phyloP scores from a whole-genome alignment of 164 flowering plant species.

The Umbilicus rupestris region DNA sequence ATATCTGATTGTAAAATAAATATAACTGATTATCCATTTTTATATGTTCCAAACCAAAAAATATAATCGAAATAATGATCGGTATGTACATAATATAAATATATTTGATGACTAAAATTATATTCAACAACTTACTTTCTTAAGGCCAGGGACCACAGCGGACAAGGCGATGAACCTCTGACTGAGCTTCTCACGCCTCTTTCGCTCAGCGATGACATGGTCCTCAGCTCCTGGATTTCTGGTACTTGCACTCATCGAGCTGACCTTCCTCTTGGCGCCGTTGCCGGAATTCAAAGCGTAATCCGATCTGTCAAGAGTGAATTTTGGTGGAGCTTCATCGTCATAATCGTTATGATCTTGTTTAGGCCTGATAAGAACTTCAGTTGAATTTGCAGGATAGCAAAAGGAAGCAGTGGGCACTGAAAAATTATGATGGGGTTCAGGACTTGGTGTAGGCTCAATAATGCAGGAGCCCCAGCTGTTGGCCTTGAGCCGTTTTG shows the following conservation, averaged over 20 bases:
- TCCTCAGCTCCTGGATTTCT: constrained; percentile 37
- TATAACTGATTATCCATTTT: too few relatives aligned
- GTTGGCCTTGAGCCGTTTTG: constrained; percentile 37
- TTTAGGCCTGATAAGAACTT: too few relatives aligned
- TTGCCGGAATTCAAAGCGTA: constrained; percentile 16
- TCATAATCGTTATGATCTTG: too few relatives aligned
- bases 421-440: constrained; percentile 17
- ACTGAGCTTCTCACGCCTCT: constrained; percentile 67
- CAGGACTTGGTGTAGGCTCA: constrained; percentile 17
- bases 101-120: too few relatives aligned
- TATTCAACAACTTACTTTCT: too few relatives aligned
- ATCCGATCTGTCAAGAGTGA: not conserved
- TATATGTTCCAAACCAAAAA: too few relatives aligned
- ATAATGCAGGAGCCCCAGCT: constrained; percentile 32
- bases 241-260: constrained; percentile 13
- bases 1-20: too few relatives aligned
- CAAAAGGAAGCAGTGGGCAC: constrained; percentile 23
- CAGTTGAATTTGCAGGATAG: constrained; percentile 24
- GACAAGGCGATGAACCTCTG: constrained; percentile 68
- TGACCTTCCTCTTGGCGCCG: constrained; percentile 22
- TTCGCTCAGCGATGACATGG: constrained; percentile 70
- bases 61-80: too few relatives aligned
- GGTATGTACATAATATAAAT: too few relatives aligned
- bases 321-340: not conserved
- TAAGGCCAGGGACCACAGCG: constrained; percentile 66